Conservation (phyloP, 805 yeast species). For the Isabelozyma rhagii region DNA sequence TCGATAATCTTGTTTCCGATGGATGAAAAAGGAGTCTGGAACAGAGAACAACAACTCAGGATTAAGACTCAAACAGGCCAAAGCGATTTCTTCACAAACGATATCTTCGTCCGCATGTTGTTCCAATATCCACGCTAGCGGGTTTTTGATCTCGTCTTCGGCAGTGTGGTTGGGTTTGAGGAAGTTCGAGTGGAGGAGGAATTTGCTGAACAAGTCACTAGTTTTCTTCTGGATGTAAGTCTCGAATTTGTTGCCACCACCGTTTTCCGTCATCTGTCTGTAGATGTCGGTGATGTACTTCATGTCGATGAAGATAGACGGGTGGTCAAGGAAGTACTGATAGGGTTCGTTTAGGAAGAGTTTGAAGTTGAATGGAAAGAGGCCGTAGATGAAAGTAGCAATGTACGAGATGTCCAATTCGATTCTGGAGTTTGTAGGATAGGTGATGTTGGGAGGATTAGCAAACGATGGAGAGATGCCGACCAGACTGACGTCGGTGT, state of each 20-base stretch:
- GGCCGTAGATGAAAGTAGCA: conserved; percentile 53
- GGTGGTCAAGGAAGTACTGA: conserved; percentile 18
- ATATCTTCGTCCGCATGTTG: conserved; percentile 9
- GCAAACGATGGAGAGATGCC: neutral
- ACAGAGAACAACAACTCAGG: conserved; percentile 9
- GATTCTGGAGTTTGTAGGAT: conserved; percentile 13
- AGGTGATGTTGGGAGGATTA: conserved; percentile 4
- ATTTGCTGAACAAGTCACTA: conserved; percentile 24
- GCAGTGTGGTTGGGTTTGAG: conserved; percentile 19
- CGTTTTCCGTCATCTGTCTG: neutral
- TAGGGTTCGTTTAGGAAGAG: conserved; percentile 42
- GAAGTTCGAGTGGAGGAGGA: conserved; percentile 50
- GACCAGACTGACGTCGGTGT: conserved; percentile 1
- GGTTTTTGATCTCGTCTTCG: conserved; percentile 14
- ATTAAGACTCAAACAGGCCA: conserved; percentile 20
- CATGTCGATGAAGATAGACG: conserved; percentile 10
- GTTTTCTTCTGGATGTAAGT: conserved; percentile 10
- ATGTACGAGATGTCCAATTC: conserved; percentile 29
- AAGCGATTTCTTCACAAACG: conserved; percentile 18
- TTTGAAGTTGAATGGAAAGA: conserved; percentile 51
- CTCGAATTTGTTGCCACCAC: conserved; percentile 2
- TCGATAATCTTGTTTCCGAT: neutral
- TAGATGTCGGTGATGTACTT: conserved; percentile 7
- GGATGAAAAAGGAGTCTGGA: conserved; percentile 2
- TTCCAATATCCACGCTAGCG: conserved; percentile 18